Evolutionary conservation across 2,329 filamentous ascomycete genomes (phyloP), one percentile per base, ranked within the genome.

Genomic region (Fusarium setosum): DNA sequence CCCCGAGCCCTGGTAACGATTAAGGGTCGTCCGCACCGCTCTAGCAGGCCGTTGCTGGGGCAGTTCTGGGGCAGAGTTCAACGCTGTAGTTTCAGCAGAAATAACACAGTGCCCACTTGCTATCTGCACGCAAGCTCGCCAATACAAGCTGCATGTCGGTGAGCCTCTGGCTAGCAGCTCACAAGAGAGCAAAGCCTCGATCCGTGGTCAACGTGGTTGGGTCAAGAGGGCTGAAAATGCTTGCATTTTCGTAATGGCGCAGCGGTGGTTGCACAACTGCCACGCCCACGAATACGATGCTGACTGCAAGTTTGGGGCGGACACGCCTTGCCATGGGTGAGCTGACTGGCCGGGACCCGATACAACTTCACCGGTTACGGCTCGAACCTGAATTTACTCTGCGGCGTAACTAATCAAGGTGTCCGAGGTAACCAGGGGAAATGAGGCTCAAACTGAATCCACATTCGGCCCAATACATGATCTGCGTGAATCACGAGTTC

Each of bases 221-320:
- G 21, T 34, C 29, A 41, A 51, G 53, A 47, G 26, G 26, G n/a
- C 34, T 13, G 18, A 45, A 37, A 23, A n/a, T 50, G n/a, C 31
- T 37, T 51, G 40, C 59, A 48, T 60, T 56, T 57, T 60, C 56
- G 47, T 52, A 40, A 58, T 55, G 56, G 54, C 38, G 48, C 56
- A 64, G 58, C 52, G 34, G 45, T 58, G 48, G 68, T 70, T 29
- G 50, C 55, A 70, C 61, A 64, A 41, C 42, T 31, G 52, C 37
- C 58, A 40, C 42, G 50, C 35, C 60, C 59, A 61, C 41, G 52
- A 61, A 70, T 70, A 70, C 66, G 68, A 71, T 63, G 56, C 63
- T 65, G 54, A 56, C 51, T 57, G 52, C 54, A 61, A 63, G 55
- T 56, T 55, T 57, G 61, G 40, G 51, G 52, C 37, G 40, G 53